A percentile compares a stretch with the other conserved stretches of the same genome.
Evolutionary conservation across 495 filamentous ascomycete genomes (phyloP).

Genomic region (Penicillium longicatenatum): DNA sequence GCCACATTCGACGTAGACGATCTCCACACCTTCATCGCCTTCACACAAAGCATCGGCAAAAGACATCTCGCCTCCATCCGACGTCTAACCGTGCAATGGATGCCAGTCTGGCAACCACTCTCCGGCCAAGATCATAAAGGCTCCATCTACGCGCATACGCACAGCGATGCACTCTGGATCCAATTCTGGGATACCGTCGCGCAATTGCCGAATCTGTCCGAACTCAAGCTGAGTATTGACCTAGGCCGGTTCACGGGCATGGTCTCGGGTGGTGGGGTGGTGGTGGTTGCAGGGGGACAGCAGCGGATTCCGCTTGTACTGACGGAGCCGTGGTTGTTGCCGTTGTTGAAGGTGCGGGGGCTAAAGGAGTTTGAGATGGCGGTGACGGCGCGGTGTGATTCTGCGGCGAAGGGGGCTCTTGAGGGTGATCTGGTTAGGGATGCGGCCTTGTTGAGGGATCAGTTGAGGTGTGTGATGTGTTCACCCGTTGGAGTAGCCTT

Average conservation of each 20-base stretch:
- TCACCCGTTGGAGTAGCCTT: constrained; percentile 8
- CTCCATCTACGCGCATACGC: constrained; percentile 45
- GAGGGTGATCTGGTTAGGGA: constrained; percentile 32
- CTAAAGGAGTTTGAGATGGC: constrained; percentile 39
- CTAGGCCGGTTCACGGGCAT: constrained; percentile 35
- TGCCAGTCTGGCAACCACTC: constrained; percentile 41
- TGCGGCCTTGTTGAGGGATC: constrained; percentile 33
- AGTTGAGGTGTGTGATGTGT: constrained; percentile 33
- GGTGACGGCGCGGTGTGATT: constrained; percentile 42
- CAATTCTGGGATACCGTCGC: constrained; percentile 37
- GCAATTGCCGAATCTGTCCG: constrained; percentile 20
- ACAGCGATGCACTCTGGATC: constrained; percentile 42
- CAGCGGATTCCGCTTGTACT: constrained; percentile 30
- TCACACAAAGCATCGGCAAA: constrained; percentile 25
- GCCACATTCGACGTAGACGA: constrained; percentile 44
- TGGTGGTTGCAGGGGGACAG: constrained; percentile 23
- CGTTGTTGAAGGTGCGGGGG: constrained; percentile 36
- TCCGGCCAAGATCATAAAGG: constrained; percentile 33
- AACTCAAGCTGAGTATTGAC: constrained; percentile 35
- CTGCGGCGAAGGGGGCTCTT: constrained; percentile 28
- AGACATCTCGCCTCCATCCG: constrained; percentile 22
- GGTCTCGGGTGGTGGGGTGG: constrained; percentile 10
- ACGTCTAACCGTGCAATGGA: constrained; percentile 39
- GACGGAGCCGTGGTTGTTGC: constrained; percentile 35
- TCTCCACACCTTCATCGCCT: constrained; percentile 45